Base-by-base conservation (phyloP, 306 rosid genomes). In the Fagus crenata region DNA sequence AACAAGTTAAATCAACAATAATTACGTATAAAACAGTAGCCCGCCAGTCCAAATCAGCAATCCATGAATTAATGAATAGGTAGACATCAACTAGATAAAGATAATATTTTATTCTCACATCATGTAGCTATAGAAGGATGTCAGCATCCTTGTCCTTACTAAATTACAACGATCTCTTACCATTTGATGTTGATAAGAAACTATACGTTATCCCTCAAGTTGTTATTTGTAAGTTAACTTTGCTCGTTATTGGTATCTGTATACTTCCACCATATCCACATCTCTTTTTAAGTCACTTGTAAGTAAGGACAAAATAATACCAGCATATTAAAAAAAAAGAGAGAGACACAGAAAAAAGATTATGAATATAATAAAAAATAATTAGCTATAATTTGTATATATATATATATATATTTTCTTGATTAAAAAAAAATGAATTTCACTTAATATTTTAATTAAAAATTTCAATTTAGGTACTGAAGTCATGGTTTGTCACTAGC, bases 401-500 rank as follows among this genome's bases (percentile, higher is more conserved):
- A 69, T 14, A n/a, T n/a, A n/a, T n/a, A 35, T 11, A 22, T 46
- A 14, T 46, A 7, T 46, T 46, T 46, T 46, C 13, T 12, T 46
- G 51, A 12, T 14, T 3, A 46, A 46, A 46, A 46, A 46, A 8
- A 9, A 46, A 9, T 46, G 51, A 43, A 43, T 41, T 42, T 42
- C 8, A 5, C 7, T 42, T 41, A 5, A 5, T 42, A 6, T 42
- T 42, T 42, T 42, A 42, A 41, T 7, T 42, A 56, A 37, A 72
- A 39, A 72, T 65, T 76, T 73, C 68, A 58, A 4, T 35, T 58
- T 65, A 5, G 33, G 63, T 58, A 56, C 37, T 93, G 97, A 91
- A 75, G 94, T 93, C 96, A 92, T 86, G 97, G 89, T 87, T 87
- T 78, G 93, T 87, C 83, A 90, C 77, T 71, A 73, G 83, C 84